These are phyloP conservation scores for Tetrapisispora arboricola DNA, from an alignment of 805 yeast genomes.

Conservation along the genomic window DNA sequence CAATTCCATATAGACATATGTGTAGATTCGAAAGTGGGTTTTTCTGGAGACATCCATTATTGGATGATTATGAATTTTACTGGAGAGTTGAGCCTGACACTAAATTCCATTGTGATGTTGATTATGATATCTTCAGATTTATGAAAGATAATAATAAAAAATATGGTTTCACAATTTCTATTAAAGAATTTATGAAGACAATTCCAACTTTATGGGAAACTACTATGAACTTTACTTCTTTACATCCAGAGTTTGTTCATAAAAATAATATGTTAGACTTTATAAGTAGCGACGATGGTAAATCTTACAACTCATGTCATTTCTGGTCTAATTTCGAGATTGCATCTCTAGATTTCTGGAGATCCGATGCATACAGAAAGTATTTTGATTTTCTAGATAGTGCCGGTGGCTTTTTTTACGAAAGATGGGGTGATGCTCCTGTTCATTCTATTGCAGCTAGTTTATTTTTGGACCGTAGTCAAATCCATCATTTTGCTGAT, in stretches of 20 bases:
- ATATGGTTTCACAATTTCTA: conserved; percentile 69
- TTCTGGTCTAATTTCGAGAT: conserved; percentile 85
- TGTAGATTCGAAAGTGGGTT: conserved; percentile 83
- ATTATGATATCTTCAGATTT: conserved; percentile 69
- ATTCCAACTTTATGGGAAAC: conserved; percentile 71
- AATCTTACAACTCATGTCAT: conserved; percentile 75
- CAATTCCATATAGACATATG: conserved; percentile 77
- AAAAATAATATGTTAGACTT: conserved; percentile 58
- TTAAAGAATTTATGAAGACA: conserved; percentile 61
- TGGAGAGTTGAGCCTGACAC: conserved; percentile 92
- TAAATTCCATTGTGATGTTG: conserved; percentile 63
- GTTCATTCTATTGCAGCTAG: conserved; percentile 75
- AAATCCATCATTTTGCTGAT: conserved; percentile 67
- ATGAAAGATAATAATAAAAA: conserved; percentile 66
- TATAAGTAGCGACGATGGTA: conserved; percentile 60
- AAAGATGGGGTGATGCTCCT: conserved; percentile 91
- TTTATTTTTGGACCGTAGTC: conserved; percentile 51
- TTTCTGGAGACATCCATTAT: conserved; percentile 62
- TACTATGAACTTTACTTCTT: conserved; percentile 51
- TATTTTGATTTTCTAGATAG: conserved; percentile 61
- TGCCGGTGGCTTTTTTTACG: conserved; percentile 77
- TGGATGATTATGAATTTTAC: conserved; percentile 69
- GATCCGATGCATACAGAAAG: conserved; percentile 54
- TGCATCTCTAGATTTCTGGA: conserved; percentile 63
- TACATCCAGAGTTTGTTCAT: conserved; percentile 49